Base-by-base conservation (phyloP, 2,329 filamentous ascomycete species). In the Lasiodiplodia sp. region DNA sequence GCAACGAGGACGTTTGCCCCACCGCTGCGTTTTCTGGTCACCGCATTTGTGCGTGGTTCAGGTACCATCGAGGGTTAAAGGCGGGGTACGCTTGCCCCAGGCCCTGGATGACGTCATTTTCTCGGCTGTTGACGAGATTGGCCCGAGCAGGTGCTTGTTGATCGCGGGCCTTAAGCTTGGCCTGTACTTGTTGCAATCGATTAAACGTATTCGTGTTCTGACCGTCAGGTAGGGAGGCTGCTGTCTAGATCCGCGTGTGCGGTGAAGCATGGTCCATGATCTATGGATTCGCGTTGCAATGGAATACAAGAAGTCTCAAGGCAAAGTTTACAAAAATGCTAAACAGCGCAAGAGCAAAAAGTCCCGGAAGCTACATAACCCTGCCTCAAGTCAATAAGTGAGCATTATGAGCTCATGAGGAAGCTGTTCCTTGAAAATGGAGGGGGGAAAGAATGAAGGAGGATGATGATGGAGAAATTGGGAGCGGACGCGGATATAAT, bases 21-120 rank as follows among this genome's bases (percentile, higher is more conserved):
- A 12, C 47, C 31, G 47, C 25, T 21, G 25, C 44, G 57, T 47
- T 51, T 51, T 5, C 57, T 12, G 10, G 21, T 57, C 34, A 16
- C 53, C 34, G 7, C n/a, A n/a, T 47, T 21, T 49, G 38, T 3
- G 21, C n/a, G 51, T n/a, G 7, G n/a, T 21, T 49, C 58, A 62
- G 58, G 58, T 49, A 62, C 58, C 16, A 47, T 62, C 40, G 57
- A 23, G 8, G 57, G 57, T n/a, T 23, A 23, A 23, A 62, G 38
- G 58, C 47, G 44, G 60, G 60, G 60, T 31, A 12, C 38, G 12
- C 1, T n/a, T 21, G 18, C 6, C 44, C 44, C 44, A 10, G 44
- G n/a, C 7, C 3, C 31, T 18, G 18, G 18, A 64, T 64, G 44
- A 64, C 60, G 60, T 64, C 60, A 64, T 64, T 64, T 64, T 3